Conservation (phyloP, 176 grass and related monocot genomes). For the Rhynchospora breviuscula region DNA sequence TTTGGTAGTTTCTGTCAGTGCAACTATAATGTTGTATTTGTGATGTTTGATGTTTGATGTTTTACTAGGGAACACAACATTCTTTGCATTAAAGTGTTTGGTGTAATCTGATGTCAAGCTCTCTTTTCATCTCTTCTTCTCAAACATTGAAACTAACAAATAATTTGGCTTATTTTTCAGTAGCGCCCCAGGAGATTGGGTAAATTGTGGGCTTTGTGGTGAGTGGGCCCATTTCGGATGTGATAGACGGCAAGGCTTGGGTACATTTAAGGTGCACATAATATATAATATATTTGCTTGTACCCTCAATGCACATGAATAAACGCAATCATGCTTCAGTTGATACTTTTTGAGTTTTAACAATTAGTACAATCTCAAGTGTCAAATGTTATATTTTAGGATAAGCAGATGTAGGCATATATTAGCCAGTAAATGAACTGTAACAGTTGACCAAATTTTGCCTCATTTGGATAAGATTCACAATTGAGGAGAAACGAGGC, state of each 20-base stretch:
- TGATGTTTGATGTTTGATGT: background rate
- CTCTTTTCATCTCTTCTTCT: background rate
- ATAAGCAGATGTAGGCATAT: background rate
- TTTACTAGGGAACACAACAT: background rate
- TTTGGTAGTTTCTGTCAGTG: background rate
- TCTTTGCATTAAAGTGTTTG: background rate
- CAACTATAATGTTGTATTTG: background rate
- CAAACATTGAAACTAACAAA: conserved; percentile 1
- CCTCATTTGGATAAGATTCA: background rate
- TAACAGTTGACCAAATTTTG: background rate
- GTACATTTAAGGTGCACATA: conserved; percentile 53
- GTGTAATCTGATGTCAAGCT: background rate
- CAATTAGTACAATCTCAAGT: background rate
- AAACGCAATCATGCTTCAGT: background rate
- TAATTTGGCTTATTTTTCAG: conserved; percentile 29
- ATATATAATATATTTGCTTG: background rate
- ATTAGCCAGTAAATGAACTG: background rate
- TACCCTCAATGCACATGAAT: background rate
- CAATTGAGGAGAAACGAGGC: background rate
- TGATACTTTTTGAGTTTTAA: background rate
- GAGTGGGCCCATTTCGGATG: conserved; percentile 81
- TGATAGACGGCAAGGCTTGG: conserved; percentile 62
- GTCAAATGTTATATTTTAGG: background rate
- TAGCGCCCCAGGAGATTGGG: conserved; percentile 61
- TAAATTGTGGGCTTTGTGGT: conserved; percentile 68